A percentile compares a stretch with the other conserved stretches of the same genome.
phyloP scores from a whole-genome alignment of 768 basidiomycete genomes.

The Mycena floridula region DNA sequence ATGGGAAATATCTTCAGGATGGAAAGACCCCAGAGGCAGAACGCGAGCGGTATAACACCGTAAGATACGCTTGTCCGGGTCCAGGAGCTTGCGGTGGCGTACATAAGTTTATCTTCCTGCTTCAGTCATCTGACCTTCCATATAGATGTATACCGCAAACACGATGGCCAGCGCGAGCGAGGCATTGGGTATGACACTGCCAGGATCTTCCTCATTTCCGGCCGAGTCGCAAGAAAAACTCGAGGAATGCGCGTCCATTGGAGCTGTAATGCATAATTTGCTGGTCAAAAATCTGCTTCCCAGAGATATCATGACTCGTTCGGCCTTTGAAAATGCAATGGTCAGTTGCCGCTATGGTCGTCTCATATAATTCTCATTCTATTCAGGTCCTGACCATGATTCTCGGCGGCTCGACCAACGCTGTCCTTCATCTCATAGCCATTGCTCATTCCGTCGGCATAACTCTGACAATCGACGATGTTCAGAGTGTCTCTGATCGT shows the following conservation, averaged over 20 bases:
- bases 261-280: conserved; percentile 79
- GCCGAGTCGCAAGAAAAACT: conserved; percentile 89
- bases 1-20: conserved; percentile 90
- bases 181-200: conserved; percentile 92
- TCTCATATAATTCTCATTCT: neutral
- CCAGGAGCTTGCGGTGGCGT: conserved; percentile 97
- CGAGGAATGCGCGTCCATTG: conserved; percentile 76
- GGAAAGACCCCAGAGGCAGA: conserved; percentile 84
- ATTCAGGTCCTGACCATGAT: conserved; percentile 89
- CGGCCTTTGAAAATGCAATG: conserved; percentile 98
- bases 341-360: conserved; percentile 31
- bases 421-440: conserved; percentile 93
- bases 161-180: conserved; percentile 97
- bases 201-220: conserved; percentile 96
- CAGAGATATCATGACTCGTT: conserved; percentile 92
- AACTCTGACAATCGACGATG: conserved; percentile 82
- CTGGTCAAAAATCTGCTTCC: conserved; percentile 90
- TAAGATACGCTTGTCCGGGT: conserved; percentile 94
- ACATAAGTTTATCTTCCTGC: conserved; percentile 25
- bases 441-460: conserved; percentile 95
- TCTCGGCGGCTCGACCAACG: conserved; percentile 96
- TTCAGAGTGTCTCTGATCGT: conserved; percentile 89
- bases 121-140: conserved; percentile 1
- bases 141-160: conserved; percentile 95
- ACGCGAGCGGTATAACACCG: conserved; percentile 73